Percentiles rank a stretch among this genome's conserved stretches.
phyloP scores from a whole-genome alignment of 108 stramenopile species.

The Stephanodiscus minutulus region DNA sequence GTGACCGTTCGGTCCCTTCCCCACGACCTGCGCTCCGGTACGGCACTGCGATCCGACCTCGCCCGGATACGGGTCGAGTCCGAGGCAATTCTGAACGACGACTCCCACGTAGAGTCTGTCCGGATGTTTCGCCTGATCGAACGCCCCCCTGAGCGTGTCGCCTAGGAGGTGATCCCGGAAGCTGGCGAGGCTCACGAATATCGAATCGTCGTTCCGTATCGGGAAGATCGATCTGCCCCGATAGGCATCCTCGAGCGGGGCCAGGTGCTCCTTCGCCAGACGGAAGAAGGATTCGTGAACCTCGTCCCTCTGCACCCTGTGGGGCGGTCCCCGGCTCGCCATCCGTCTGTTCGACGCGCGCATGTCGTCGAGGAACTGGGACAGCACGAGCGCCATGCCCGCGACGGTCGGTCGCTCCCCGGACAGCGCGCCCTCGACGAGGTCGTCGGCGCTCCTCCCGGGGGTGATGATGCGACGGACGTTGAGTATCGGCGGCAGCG shows the following conservation, averaged over 20 bases:
- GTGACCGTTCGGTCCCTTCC: slow-evolving; percentile 56
- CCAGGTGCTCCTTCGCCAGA: slow-evolving; percentile 43
- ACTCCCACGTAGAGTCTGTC: slow-evolving; percentile 85
- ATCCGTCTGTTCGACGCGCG: slow-evolving; percentile 41
- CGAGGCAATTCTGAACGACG: slow-evolving; percentile 93
- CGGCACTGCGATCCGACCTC: slow-evolving; percentile 59
- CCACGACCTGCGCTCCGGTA: slow-evolving; percentile 81
- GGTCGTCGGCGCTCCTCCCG: neutral
- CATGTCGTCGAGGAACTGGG: slow-evolving; percentile 44
- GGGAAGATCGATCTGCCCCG: slow-evolving; percentile 62
- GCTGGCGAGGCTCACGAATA: slow-evolving; percentile 86
- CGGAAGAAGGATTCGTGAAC: slow-evolving; percentile 52
- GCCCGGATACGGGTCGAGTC: slow-evolving; percentile 44
- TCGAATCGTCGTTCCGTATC: slow-evolving; percentile 62
- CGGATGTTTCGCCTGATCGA: slow-evolving; percentile 81
- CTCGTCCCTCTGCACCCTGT: slow-evolving; percentile 36
- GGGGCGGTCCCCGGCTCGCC: slow-evolving; percentile 9
- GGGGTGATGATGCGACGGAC: slow-evolving; percentile 25
- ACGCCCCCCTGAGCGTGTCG: slow-evolving; percentile 82
- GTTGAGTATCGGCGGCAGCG: slow-evolving; percentile 38
- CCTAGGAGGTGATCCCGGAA: slow-evolving; percentile 88
- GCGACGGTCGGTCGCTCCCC: slow-evolving; percentile 59
- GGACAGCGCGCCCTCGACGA: slow-evolving; percentile 47
- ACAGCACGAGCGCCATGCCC: slow-evolving; percentile 52
- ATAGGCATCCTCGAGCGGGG: slow-evolving; percentile 58